Percentiles rank a stretch among this genome's conserved stretches.
These are phyloP conservation scores for Boletus vinaceobasis DNA, from an alignment of 768 basidiomycete genomes.

Conservation along the genomic window DNA sequence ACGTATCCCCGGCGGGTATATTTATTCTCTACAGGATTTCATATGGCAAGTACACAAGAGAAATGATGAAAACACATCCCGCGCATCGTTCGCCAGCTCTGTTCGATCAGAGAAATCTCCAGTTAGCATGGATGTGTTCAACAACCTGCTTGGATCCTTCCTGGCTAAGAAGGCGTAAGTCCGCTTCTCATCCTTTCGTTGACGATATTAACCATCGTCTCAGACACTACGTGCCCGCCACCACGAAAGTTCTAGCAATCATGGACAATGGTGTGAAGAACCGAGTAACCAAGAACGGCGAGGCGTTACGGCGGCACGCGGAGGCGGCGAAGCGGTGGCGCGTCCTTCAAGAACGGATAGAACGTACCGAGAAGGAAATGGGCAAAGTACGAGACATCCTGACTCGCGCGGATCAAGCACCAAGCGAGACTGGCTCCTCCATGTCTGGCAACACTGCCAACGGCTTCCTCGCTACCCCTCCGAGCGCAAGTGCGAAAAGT, in stretches of 20 bases:
- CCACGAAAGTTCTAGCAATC: conserved; percentile 86
- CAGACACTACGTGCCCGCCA: conserved; percentile 94
- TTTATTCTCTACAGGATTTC: conserved; percentile 57
- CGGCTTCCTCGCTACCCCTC: conserved; percentile 65
- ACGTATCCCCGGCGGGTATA: not conserved
- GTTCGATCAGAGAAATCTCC: conserved; percentile 50
- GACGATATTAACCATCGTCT: conserved; percentile 10
- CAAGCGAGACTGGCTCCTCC: conserved; percentile 70
- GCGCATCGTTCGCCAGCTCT: conserved; percentile 42
- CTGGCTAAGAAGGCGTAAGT: conserved; percentile 85
- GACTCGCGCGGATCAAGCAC: conserved; percentile 44
- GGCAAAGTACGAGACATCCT: conserved; percentile 62
- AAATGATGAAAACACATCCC: conserved; percentile 44
- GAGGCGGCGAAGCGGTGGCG: conserved; percentile 88
- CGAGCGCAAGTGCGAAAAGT: conserved; percentile 43
- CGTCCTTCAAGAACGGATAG: conserved; percentile 73
- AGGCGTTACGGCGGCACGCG: conserved; percentile 84
- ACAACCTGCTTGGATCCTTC: conserved; percentile 66
- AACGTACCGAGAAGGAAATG: conserved; percentile 81
- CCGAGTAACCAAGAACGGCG: conserved; percentile 94
- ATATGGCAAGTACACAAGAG: conserved; percentile 76
- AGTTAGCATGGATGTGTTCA: conserved; percentile 61
- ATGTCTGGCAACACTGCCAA: conserved; percentile 56
- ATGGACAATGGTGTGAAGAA: conserved; percentile 93
- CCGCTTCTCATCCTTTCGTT: conserved; percentile 8